A percentile compares a stretch with the other conserved stretches of the same genome.
phyloP scores from a whole-genome alignment of 805 yeast genomes.

The Nakazawaea holstii region DNA sequence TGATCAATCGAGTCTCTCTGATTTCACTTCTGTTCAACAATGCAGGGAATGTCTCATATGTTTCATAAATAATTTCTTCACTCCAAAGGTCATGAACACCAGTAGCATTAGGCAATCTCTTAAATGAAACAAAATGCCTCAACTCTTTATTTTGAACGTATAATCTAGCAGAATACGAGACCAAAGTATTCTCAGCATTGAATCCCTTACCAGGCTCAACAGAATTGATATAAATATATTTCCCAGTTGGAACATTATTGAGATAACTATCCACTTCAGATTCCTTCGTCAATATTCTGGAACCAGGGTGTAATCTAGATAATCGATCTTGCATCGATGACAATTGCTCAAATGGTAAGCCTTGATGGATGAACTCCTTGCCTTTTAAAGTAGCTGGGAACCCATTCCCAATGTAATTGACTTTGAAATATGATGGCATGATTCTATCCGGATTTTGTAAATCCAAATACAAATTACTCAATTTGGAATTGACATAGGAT shows the following conservation, averaged over 20 bases:
- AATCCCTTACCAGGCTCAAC: constrained; percentile 65
- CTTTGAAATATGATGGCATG: constrained; percentile 74
- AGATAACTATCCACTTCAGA: constrained; percentile 47
- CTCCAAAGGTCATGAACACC: constrained; percentile 80
- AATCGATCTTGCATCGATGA: constrained; percentile 76
- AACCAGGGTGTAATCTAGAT: constrained; percentile 74
- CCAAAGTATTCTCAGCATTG: constrained; percentile 37
- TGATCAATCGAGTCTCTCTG: constrained; percentile 38
- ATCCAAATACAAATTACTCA: constrained; percentile 62
- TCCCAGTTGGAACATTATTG: constrained; percentile 58
- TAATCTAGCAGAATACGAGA: constrained; percentile 59
- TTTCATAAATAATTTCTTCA: constrained; percentile 77
- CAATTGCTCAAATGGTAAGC: constrained; percentile 82
- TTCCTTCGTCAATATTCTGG: constrained; percentile 55
- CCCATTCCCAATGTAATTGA: constrained; percentile 77
- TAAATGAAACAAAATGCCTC: constrained; percentile 61
- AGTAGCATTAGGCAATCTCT: constrained; percentile 69
- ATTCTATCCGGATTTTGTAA: constrained; percentile 66
- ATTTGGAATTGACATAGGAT: constrained; percentile 61
- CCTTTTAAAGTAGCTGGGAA: constrained; percentile 76
- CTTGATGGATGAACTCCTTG: constrained; percentile 77
- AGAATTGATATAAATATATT: constrained; percentile 63
- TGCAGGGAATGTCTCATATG: constrained; percentile 76
- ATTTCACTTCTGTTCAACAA: constrained; percentile 82
- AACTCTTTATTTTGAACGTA: constrained; percentile 73